These are phyloP conservation scores for Vitis hybrid DNA, from an alignment of 177 flowering plant species.

Conservation along the genomic window DNA sequence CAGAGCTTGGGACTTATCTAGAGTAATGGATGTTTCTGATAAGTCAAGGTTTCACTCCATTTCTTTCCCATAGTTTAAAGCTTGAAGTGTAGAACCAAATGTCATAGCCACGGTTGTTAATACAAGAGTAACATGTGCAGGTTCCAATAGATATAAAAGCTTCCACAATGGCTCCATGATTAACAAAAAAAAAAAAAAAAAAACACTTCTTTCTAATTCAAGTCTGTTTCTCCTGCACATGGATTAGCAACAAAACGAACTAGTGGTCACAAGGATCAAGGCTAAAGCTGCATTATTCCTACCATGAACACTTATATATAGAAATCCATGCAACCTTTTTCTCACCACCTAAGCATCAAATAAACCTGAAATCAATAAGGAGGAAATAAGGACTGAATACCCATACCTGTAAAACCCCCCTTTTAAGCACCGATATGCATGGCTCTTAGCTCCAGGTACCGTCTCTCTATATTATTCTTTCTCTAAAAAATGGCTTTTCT, in stretches of 20 bases:
- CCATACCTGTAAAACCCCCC: too few relatives aligned
- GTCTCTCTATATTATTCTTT: too few relatives aligned
- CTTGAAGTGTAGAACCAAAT: conserved; percentile 78
- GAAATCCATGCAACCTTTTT: conserved; percentile 27
- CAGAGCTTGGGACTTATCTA: too few relatives aligned
- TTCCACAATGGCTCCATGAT: conserved; percentile 81
- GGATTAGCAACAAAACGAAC: background rate
- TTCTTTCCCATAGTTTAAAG: conserved; percentile 79
- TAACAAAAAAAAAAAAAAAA: background rate
- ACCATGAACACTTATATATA: conserved; percentile 8
- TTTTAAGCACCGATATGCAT: too few relatives aligned
- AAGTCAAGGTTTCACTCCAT: conserved; percentile 56
- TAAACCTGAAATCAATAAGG: too few relatives aligned
- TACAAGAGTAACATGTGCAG: conserved; percentile 70
- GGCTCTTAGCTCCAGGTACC: too few relatives aligned
- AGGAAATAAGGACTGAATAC: too few relatives aligned
- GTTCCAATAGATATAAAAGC: conserved; percentile 76
- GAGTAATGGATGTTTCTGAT: too few relatives aligned
- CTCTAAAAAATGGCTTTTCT: too few relatives aligned
- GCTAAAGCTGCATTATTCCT: conserved; percentile 18
- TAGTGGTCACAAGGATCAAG: background rate
- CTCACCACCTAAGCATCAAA: too few relatives aligned
- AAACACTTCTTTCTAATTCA: background rate
- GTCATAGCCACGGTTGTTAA: conserved; percentile 80
- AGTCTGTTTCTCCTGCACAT: background rate